A percentile compares a stretch with the other conserved stretches of the same genome.
Evolutionary conservation across 495 filamentous ascomycete genomes (phyloP).

Genomic region (Mytilinidion resinicola): DNA sequence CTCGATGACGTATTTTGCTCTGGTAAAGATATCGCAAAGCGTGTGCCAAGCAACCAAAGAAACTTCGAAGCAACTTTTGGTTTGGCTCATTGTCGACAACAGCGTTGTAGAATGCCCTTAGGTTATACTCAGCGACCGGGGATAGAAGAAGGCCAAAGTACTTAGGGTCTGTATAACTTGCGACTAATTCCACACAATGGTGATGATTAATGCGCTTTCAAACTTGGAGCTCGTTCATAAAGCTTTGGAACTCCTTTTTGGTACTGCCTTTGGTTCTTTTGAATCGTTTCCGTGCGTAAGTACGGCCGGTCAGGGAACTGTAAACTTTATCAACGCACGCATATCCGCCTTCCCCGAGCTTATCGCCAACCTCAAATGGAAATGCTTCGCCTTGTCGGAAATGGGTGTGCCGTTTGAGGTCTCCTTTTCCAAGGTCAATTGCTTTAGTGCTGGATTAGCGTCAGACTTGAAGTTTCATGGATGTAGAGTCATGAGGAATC

Average conservation of each 20-base stretch:
- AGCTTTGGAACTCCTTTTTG: neutral
- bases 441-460: too few species aligned
- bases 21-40: neutral
- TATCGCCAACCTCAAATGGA: too few species aligned
- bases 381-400: too few species aligned
- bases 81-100: neutral
- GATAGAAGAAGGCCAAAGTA: neutral
- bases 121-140: neutral
- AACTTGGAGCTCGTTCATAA: neutral
- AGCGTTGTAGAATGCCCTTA: neutral
- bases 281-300: neutral
- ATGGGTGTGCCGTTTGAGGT: too few species aligned
- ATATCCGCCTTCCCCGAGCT: neutral
- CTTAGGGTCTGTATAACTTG: constrained; percentile 1
- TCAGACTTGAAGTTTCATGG: too few species aligned
- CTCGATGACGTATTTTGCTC: neutral
- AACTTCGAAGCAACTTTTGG: neutral
- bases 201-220: neutral
- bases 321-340: neutral
- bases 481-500: too few species aligned
- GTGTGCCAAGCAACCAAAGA: neutral
- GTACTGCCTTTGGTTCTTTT: neutral
- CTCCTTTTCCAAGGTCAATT: too few species aligned
- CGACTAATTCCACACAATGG: neutral
- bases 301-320: neutral